These are phyloP conservation scores for Colletotrichum sublineola DNA, from an alignment of 2,329 filamentous ascomycete species.

Conservation along the genomic window DNA sequence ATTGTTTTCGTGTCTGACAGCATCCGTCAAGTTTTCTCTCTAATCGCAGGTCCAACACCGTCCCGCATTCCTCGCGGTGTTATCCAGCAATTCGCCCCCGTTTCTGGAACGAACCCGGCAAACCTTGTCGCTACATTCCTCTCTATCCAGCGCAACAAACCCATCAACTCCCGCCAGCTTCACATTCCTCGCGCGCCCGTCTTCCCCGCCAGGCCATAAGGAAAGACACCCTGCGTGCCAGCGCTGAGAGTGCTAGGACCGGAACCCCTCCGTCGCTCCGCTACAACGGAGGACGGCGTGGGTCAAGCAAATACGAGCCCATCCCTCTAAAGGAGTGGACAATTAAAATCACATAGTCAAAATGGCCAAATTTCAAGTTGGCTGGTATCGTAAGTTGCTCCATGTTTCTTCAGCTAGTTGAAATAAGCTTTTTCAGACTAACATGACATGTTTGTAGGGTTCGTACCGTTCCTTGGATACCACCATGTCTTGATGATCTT, in stretches of 20 bases:
- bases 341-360: conserved; percentile 37
- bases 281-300: conserved; percentile 43
- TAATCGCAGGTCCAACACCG: conserved; percentile 36
- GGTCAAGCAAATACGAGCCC: conserved; percentile 22
- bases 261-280: conserved; percentile 44
- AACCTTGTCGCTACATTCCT: conserved; percentile 18
- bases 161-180: neutral
- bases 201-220: conserved; percentile 15
- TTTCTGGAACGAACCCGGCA: conserved; percentile 3
- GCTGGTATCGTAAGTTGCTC: conserved; percentile 62
- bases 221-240: conserved; percentile 40
- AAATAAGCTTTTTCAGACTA: conserved; percentile 12
- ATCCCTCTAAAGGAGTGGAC: conserved; percentile 38
- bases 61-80: conserved; percentile 43
- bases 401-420: neutral
- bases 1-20: conserved; percentile 40
- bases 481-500: conserved; percentile 97
- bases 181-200: conserved; percentile 24
- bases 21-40: conserved; percentile 21
- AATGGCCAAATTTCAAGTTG: conserved; percentile 58
- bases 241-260: conserved; percentile 40
- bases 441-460: conserved; percentile 58
- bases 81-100: conserved; percentile 18
- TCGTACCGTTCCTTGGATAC: conserved; percentile 78
- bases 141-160: conserved; percentile 1